phyloP scores from a whole-genome alignment of 169 alveolate species.

The Plasmodium blacklocki region DNA sequence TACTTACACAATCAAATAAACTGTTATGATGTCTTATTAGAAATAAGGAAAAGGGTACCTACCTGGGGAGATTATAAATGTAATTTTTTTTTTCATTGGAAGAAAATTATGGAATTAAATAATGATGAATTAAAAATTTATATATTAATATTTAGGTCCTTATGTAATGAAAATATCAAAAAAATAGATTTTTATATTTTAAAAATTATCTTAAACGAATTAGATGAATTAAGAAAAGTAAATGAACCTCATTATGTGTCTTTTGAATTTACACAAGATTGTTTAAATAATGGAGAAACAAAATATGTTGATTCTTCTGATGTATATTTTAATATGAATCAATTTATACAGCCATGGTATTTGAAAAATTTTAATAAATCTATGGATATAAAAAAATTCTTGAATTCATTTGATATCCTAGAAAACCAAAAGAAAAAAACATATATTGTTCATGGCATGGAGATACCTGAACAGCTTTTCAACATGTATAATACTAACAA shows the following conservation, averaged over 20 bases:
- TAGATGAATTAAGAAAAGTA: slow-evolving; percentile 69
- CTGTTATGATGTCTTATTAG: slow-evolving; percentile 85
- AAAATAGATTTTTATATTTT: slow-evolving; percentile 36
- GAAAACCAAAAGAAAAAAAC: slow-evolving; percentile 54
- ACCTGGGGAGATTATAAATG: slow-evolving; percentile 84
- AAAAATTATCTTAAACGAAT: slow-evolving; percentile 50
- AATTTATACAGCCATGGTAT: slow-evolving; percentile 54
- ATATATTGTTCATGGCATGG: slow-evolving; percentile 59
- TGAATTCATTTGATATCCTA: slow-evolving; percentile 60
- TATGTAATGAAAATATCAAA: slow-evolving; percentile 42
- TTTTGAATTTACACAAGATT: slow-evolving; percentile 33
- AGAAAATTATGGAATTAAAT: slow-evolving; percentile 73
- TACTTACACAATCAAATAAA: slow-evolving; percentile 77
- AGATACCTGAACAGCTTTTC: slow-evolving; percentile 42
- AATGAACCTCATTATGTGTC: slow-evolving; percentile 50
- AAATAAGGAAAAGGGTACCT: slow-evolving; percentile 82
- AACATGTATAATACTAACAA: slow-evolving; percentile 6
- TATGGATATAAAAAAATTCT: slow-evolving; percentile 58
- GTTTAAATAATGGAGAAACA: slow-evolving; percentile 16
- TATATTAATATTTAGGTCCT: slow-evolving; percentile 44
- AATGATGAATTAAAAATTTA: slow-evolving; percentile 72
- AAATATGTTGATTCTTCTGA: slow-evolving; percentile 13
- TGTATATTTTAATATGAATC: slow-evolving; percentile 43
- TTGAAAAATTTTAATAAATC: slow-evolving; percentile 38
- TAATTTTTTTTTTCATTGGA: slow-evolving; percentile 85